Evolutionary conservation across 73 alveolate species (phyloP), one percentile per base, ranked within the genome.

Genomic region (Stentor coeruleus): DNA sequence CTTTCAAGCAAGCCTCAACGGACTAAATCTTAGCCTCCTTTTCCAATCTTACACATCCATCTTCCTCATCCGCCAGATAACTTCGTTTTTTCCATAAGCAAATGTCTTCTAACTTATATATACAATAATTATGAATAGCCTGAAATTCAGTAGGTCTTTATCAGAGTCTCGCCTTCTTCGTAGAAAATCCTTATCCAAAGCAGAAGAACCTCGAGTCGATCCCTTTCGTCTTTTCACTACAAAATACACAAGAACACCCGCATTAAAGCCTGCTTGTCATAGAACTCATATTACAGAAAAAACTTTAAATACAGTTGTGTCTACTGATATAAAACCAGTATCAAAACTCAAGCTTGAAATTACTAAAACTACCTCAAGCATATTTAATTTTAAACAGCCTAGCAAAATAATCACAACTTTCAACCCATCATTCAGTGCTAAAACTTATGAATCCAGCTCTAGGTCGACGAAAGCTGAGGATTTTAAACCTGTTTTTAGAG

Each of bases 371-470:
- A 49, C 6, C 6, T 49, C 66, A 49, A 20, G 66, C 28, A 49
- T 49, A 49, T 49, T 49, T 49, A 49, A 6, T 49, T 6, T 11
- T 6, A 49, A 49, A 20, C 6, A 49, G 28, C 66, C 20, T 49
- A 49, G 20, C 20, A 49, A 49, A 20, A 49, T 49, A 11, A 49
- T 49, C 20, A 20, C 6, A 49, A 49, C 66, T 11, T 11, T 49
- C 66, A 49, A 49, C 66, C 66, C 66, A 20, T 49, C 66, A 11
- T 49, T 49, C 66, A 49, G 66, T 49, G 66, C 66, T 11, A 49
- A 49, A 20, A 49, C 66, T 11, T 49, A 6, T 49, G 66, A 49
- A 49, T n/a, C n/a, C n/a, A n/a, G n/a, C n/a, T n/a, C n/a, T n/a
- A 6, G 66, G 20, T 11, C 28, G 28, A 49, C 66, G 20, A n/a